A percentile compares a stretch with the other conserved stretches of the same genome.
phyloP scores from a whole-genome alignment of 2,329 filamentous ascomycete genomes.

The Aspergillus pseudoglaucus region DNA sequence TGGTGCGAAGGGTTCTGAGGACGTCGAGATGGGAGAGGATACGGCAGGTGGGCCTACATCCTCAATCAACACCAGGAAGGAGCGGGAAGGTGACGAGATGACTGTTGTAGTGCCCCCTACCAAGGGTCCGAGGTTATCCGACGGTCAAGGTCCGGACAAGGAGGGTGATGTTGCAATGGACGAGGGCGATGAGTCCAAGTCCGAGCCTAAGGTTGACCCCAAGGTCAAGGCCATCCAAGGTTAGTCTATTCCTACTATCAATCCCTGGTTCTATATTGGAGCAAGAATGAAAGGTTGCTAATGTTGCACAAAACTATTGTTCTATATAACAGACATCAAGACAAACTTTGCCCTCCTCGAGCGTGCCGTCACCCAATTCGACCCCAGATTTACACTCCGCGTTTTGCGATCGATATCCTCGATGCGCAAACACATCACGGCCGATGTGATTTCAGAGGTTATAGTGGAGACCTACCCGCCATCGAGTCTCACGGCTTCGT shows the following conservation, averaged over 20 bases:
- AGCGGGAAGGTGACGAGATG: conserved; percentile 68
- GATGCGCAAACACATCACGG: conserved; percentile 81
- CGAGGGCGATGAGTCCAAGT: conserved; percentile 43
- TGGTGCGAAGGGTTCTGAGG: conserved; percentile 58
- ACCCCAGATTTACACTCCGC: conserved; percentile 88
- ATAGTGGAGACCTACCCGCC: conserved; percentile 73
- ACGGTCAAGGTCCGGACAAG: conserved; percentile 51
- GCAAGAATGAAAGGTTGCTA: conserved; percentile 2
- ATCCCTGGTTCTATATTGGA: background rate
- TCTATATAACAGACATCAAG: conserved; percentile 67
- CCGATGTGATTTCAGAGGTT: conserved; percentile 72
- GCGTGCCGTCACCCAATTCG: conserved; percentile 85
- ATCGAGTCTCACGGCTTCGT: conserved; percentile 60
- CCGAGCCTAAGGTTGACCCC: conserved; percentile 39
- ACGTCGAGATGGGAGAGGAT: conserved; percentile 66
- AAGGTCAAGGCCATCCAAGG: conserved; percentile 47
- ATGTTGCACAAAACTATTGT: background rate
- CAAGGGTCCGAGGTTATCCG: conserved; percentile 56
- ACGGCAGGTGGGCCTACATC: conserved; percentile 45
- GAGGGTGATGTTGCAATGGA: conserved; percentile 69
- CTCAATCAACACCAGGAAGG: conserved; percentile 54
- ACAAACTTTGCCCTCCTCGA: conserved; percentile 88
- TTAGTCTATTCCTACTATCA: conserved; percentile 18
- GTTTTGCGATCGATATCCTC: conserved; percentile 93
- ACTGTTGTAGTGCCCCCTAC: conserved; percentile 71